Evolutionary conservation across 2,329 filamentous ascomycete species (phyloP).

Genomic region (Verticillium isaacii): DNA sequence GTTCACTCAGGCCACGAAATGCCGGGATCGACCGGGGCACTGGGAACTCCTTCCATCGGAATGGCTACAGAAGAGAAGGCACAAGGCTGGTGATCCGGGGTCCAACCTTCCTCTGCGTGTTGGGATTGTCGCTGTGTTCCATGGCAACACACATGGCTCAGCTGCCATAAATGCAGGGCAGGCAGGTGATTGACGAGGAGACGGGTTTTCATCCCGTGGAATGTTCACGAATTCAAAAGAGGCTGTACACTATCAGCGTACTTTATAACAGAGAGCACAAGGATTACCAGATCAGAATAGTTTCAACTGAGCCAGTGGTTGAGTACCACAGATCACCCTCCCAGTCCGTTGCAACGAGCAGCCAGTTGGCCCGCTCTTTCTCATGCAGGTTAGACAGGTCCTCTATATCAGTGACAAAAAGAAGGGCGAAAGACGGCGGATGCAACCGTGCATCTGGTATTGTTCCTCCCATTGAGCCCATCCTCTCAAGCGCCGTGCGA

Average conservation of each 20-base stretch:
- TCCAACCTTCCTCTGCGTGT: too few relatives aligned
- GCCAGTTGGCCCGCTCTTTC: background rate
- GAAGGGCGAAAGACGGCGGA: conserved; percentile 5
- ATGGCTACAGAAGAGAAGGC: too few relatives aligned
- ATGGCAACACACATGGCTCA: too few relatives aligned
- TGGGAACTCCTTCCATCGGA: too few relatives aligned
- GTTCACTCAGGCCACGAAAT: too few relatives aligned
- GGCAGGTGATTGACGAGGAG: too few relatives aligned
- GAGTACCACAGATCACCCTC: background rate
- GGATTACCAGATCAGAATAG: background rate
- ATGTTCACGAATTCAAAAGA: background rate
- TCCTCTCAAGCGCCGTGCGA: conserved; percentile 21
- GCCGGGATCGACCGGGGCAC: background rate
- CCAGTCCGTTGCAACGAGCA: background rate
- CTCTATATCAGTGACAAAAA: conserved; percentile 5
- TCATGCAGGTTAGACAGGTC: background rate
- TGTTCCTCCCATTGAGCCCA: conserved; percentile 14
- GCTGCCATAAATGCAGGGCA: too few relatives aligned
- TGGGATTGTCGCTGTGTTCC: too few relatives aligned
- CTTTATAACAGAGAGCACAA: background rate
- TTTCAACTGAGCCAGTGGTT: background rate
- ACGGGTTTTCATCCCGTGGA: too few relatives aligned
- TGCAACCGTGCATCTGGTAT: conserved; percentile 10
- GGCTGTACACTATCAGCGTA: background rate
- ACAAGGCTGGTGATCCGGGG: too few relatives aligned